Evolutionary conservation across 495 filamentous ascomycete species (phyloP).

Genomic region (Penicillium ucsense): DNA sequence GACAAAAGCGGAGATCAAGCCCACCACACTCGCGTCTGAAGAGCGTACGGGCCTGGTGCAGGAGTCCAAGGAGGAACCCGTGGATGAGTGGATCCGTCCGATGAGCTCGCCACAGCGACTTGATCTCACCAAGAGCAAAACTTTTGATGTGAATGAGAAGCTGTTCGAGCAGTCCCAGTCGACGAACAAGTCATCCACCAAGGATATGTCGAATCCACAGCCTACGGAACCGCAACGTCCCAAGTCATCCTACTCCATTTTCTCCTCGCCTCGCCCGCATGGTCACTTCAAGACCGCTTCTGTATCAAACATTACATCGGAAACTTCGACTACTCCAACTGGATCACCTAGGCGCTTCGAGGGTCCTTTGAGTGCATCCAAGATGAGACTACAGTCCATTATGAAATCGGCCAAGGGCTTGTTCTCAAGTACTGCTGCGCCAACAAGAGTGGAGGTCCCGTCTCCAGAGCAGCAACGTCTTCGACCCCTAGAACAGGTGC

Average conservation of each 20-base stretch:
- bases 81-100: conserved; percentile 80
- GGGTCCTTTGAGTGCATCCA: conserved; percentile 77
- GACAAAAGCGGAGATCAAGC: conserved; percentile 27
- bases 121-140: conserved; percentile 44
- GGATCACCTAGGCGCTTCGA: conserved; percentile 67
- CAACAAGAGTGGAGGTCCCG: conserved; percentile 57
- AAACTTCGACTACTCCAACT: conserved; percentile 51
- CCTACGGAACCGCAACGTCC: conserved; percentile 18
- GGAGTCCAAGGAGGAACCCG: conserved; percentile 42
- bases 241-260: conserved; percentile 38
- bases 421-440: conserved; percentile 68
- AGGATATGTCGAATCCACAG: conserved; percentile 4
- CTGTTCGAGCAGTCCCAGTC: conserved; percentile 14
- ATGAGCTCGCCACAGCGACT: conserved; percentile 38
- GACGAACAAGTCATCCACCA: conserved; percentile 4
- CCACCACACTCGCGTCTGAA: conserved; percentile 17
- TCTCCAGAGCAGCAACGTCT: conserved; percentile 25
- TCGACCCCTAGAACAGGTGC: conserved; percentile 11
- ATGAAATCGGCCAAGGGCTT: conserved; percentile 76
- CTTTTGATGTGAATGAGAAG: conserved; percentile 51
- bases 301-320: conserved; percentile 44
- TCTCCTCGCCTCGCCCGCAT: conserved; percentile 38
- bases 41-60: conserved; percentile 13
- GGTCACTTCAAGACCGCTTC: conserved; percentile 54
- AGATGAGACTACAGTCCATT: conserved; percentile 78